Evolutionary conservation across 176 grass and related monocot species (phyloP).

Genomic region (Elymus sibiricus): DNA sequence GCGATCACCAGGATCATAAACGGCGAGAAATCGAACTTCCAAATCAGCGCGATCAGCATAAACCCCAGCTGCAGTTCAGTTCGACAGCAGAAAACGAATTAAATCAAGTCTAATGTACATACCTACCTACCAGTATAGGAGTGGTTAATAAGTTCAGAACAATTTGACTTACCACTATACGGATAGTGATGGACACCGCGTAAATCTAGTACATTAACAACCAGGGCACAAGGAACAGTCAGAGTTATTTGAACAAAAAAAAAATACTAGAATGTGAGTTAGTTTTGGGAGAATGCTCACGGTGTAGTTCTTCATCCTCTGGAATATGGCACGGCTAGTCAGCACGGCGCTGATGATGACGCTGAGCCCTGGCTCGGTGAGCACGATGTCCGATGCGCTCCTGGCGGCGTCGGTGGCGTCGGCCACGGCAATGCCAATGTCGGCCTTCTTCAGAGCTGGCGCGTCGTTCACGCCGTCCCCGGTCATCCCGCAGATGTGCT

Average conservation of each 20-base stretch:
- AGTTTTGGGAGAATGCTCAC: constrained; percentile 26
- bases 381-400: constrained; percentile 91
- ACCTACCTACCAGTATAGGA: neutral
- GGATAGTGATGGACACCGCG: constrained; percentile 94
- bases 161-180: constrained; percentile 85
- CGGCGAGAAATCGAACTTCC: constrained; percentile 97
- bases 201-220: constrained; percentile 58
- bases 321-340: constrained; percentile 93
- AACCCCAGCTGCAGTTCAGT: constrained; percentile 76
- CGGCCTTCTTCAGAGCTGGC: constrained; percentile 91
- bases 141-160: too few relatives aligned
- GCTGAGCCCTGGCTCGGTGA: constrained; percentile 88
- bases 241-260: neutral
- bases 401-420: constrained; percentile 94
- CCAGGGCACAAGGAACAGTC: constrained; percentile 14
- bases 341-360: constrained; percentile 98
- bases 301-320: constrained; percentile 99
- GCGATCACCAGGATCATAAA: constrained; percentile 99
- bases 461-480: constrained; percentile 96
- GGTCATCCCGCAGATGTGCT: constrained; percentile 98
- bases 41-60: constrained; percentile 93
- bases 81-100: neutral
- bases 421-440: constrained; percentile 94
- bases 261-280: neutral
- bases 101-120: neutral